A percentile compares a stretch with the other conserved stretches of the same genome.
Evolutionary conservation across 495 filamentous ascomycete species (phyloP).

Genomic region (Jackrogersella multiformis): DNA sequence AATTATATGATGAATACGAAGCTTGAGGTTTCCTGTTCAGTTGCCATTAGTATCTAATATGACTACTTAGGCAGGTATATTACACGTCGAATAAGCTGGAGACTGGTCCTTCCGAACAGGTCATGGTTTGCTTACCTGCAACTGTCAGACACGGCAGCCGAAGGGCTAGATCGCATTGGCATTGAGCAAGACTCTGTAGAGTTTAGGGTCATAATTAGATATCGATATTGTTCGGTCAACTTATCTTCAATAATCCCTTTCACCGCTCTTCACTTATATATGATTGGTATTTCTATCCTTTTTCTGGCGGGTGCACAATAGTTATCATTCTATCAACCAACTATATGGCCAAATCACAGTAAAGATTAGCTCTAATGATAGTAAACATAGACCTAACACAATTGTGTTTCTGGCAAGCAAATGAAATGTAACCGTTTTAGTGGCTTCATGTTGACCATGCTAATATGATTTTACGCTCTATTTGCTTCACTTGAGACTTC

Average conservation of each 20-base stretch:
- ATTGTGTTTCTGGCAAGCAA: constrained; percentile 8
- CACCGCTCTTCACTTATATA: constrained; percentile 37
- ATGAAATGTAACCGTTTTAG: background rate
- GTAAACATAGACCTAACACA: constrained; percentile 16
- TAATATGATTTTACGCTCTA: background rate
- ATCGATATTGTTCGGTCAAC: constrained; percentile 1
- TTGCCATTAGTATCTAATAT: constrained; percentile 1
- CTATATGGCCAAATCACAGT: background rate
- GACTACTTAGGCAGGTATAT: too few species aligned
- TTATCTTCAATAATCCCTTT: background rate
- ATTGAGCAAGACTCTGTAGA: constrained; percentile 1
- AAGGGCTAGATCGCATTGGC: constrained; percentile 17
- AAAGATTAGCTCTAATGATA: background rate
- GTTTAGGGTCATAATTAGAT: constrained; percentile 7
- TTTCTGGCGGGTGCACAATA: constrained; percentile 9
- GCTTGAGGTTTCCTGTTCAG: constrained; percentile 3
- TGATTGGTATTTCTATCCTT: background rate
- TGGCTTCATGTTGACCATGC: background rate
- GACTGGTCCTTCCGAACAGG: background rate
- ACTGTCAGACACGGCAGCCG: constrained; percentile 18
- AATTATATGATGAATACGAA: constrained; percentile 15
- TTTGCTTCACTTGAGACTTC: background rate
- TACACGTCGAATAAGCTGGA: background rate
- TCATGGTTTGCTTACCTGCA: constrained; percentile 23
- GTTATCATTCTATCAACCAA: background rate